Evolutionary conservation across 208 protist genomes (phyloP), one percentile per base, ranked within the genome.

Genomic region (Leishmania mexicana): DNA sequence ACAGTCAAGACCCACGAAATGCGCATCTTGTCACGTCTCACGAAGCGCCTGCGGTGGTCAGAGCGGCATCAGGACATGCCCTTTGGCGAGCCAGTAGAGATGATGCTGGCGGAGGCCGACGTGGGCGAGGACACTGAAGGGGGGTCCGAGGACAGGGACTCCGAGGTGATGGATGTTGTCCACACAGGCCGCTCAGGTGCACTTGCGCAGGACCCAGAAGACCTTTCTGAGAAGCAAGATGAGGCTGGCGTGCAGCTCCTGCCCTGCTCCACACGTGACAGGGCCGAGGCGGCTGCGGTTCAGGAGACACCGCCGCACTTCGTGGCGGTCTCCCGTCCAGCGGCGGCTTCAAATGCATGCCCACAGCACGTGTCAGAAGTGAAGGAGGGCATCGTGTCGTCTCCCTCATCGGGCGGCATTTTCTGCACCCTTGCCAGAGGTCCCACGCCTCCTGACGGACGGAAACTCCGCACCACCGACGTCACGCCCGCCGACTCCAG

Each of bases 1-100:
- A 87, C 80, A n/a, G 83, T 92, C 24, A 78, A 85, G 38, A 83
- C 74, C 21, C 90, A 90, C 35, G 79, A 89, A 65, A 79, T 67
- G 45, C 81, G 75, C 42, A 84, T 88, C 60, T 68, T 88, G 8
- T 85, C 82, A 1, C 72, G 79, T 47, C 65, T 85, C 53, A 79
- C 77, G 38, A 78, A 79, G 40, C 78, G 82, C 5, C 77, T 85
- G 78, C 82, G 78, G 35, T 53, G 76, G 45, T 81, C 74, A 2
- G 78, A 57, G 42, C 77, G 73, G 47, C 82, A 81, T 47, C 81
- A 78, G 70, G 81, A 85, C 53, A 81, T 79, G 78, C 76, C 82
- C 15, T 65, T 78, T 64, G 76, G 67, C 28, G 83, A 85, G 51
- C 76, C 83, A 40, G 68, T 86, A 53, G 75, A 82, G 58, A 86